These are phyloP conservation scores for Serendipita sp. DNA, from an alignment of 768 basidiomycete genomes.

Conservation along the genomic window DNA sequence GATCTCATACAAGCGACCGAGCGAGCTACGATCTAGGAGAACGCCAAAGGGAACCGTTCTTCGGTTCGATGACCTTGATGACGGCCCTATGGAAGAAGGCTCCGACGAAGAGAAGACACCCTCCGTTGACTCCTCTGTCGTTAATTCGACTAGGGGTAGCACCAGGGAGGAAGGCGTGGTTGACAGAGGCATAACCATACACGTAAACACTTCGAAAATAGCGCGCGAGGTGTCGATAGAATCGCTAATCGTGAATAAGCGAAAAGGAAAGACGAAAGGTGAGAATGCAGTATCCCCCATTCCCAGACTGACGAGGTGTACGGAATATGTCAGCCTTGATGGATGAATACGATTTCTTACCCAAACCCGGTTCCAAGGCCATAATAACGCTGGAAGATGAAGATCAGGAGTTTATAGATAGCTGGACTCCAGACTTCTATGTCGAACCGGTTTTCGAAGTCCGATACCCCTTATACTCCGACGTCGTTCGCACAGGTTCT, in stretches of 20 bases:
- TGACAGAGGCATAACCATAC: neutral
- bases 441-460: neutral
- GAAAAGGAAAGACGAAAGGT: constrained; percentile 1
- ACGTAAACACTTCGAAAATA: too few species aligned
- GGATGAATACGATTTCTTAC: constrained; percentile 7
- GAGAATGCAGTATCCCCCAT: neutral
- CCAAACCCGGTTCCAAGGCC: neutral
- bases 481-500: neutral
- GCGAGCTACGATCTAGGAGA: neutral
- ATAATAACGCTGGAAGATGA: constrained; percentile 4
- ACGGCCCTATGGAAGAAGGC: neutral
- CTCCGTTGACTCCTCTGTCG: neutral
- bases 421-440: constrained; percentile 1
- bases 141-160: neutral
- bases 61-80: neutral
- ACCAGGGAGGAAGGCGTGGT: neutral
- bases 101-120: neutral
- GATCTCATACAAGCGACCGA: neutral
- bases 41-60: neutral
- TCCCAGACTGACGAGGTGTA: neutral
- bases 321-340: neutral
- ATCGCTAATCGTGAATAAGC: neutral
- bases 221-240: neutral
- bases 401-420: neutral
- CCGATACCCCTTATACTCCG: neutral